phyloP scores from a whole-genome alignment of 352 stramenopile species.

The Pythium brassicae region DNA sequence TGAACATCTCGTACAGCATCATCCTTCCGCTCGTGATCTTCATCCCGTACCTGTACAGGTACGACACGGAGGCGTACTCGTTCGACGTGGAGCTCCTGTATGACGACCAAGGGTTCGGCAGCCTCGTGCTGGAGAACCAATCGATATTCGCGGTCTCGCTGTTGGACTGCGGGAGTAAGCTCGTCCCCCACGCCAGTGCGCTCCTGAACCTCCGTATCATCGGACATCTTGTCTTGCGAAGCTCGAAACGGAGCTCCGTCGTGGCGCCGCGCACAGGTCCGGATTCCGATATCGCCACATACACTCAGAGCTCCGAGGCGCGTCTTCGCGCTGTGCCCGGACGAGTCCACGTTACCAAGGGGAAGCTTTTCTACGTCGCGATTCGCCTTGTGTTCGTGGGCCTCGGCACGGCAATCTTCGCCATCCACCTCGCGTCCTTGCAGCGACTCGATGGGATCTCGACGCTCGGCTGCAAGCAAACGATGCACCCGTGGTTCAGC shows the following conservation, averaged over 20 bases:
- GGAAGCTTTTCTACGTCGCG: not conserved
- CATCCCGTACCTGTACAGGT: constrained; percentile 25
- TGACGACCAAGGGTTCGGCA: constrained; percentile 33
- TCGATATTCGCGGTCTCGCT: constrained; percentile 11
- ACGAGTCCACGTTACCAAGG: too few species aligned
- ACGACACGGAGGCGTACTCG: constrained; percentile 23
- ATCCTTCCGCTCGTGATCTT: constrained; percentile 29
- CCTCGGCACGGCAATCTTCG: constrained; percentile 16
- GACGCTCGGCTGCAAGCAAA: constrained; percentile 19
- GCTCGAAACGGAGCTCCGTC: constrained; percentile 2
- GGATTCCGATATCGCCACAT: too few species aligned
- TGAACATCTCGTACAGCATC: constrained; percentile 20
- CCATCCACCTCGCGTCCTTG: constrained; percentile 14
- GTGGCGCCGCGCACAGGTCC: too few species aligned
- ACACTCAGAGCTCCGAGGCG: too few species aligned
- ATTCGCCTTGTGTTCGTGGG: constrained; percentile 12
- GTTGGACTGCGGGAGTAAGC: constrained; percentile 4
- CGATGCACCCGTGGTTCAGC: constrained; percentile 34
- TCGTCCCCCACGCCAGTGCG: constrained; percentile 11
- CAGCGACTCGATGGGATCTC: not conserved
- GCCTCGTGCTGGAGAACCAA: constrained; percentile 34
- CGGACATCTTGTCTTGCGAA: constrained; percentile 17
- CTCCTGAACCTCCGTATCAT: constrained; percentile 26
- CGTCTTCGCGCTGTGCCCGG: too few species aligned
- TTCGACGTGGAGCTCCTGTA: constrained; percentile 35